Evolutionary conservation across 192 early-diverging fungal genomes (phyloP).

Genomic region (Rhizophagus clarus): DNA sequence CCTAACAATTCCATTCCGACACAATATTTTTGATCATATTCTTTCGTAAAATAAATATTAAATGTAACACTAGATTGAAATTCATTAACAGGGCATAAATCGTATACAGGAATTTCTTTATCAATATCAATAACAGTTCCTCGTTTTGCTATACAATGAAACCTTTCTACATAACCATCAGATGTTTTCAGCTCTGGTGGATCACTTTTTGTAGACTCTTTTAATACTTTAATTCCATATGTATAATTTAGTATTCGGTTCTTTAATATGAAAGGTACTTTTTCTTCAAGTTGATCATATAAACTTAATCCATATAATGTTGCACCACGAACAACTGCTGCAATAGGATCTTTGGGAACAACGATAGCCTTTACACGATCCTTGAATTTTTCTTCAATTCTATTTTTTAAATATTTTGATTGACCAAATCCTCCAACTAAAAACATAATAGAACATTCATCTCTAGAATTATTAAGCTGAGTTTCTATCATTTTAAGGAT

Average conservation of each 20-base stretch:
- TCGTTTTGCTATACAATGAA: not conserved
- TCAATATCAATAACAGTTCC: not conserved
- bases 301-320: conserved; percentile 46
- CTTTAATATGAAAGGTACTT: too few relatives aligned
- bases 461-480: conserved; percentile 45
- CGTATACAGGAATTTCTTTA: not conserved
- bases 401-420: conserved; percentile 57
- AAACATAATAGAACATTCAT: conserved; percentile 50
- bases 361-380: conserved; percentile 49
- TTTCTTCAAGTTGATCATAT: not conserved
- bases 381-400: conserved; percentile 55
- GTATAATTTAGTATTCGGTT: too few relatives aligned
- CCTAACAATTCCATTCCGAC: not conserved
- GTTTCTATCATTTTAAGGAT: conserved; percentile 53
- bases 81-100: not conserved
- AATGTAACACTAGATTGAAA: not conserved
- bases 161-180: too few relatives aligned
- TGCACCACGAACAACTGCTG: conserved; percentile 58
- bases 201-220: too few relatives aligned
- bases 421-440: conserved; percentile 61
- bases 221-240: too few relatives aligned
- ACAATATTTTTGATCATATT: not conserved
- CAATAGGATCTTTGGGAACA: conserved; percentile 52
- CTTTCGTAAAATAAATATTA: not conserved
- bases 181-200: too few relatives aligned